A percentile compares a stretch with the other conserved stretches of the same genome.
Evolutionary conservation across 768 basidiomycete genomes (phyloP).

Genomic region (Leccinum imitatum): DNA sequence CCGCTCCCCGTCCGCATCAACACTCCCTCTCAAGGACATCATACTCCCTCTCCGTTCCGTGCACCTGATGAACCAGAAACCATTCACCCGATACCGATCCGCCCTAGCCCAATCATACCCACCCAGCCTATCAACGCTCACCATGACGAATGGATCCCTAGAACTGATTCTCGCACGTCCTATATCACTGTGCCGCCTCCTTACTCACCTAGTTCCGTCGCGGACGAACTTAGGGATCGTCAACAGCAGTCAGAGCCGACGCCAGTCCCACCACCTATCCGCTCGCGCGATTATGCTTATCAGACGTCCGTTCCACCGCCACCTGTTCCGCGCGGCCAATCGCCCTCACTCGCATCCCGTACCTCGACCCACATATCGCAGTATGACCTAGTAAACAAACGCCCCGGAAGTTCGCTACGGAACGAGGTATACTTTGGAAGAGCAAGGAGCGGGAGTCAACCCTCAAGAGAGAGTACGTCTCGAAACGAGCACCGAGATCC

Average conservation of each 20-base stretch:
- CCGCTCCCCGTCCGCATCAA: slow-evolving; percentile 21
- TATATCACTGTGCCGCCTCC: slow-evolving; percentile 26
- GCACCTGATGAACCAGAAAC: slow-evolving; percentile 23
- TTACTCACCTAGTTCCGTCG: slow-evolving; percentile 17
- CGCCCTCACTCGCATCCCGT: slow-evolving; percentile 26
- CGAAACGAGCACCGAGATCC: slow-evolving; percentile 19
- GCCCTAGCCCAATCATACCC: slow-evolving; percentile 15
- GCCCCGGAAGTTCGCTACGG: slow-evolving; percentile 25
- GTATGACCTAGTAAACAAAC: slow-evolving; percentile 31
- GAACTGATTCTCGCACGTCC: slow-evolving; percentile 26
- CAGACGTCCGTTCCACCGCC: slow-evolving; percentile 12
- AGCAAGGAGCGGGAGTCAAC: slow-evolving; percentile 27
- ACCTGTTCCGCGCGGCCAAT: slow-evolving; percentile 12
- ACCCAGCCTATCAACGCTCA: slow-evolving; percentile 9
- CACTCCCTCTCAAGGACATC: slow-evolving; percentile 23
- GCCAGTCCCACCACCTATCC: slow-evolving; percentile 25
- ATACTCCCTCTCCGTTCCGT: slow-evolving; percentile 9
- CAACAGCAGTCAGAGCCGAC: slow-evolving; percentile 11
- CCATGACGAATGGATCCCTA: slow-evolving; percentile 32
- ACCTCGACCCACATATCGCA: slow-evolving; percentile 33
- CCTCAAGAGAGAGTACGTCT: slow-evolving; percentile 17
- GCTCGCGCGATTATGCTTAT: slow-evolving; percentile 33
- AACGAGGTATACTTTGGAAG: slow-evolving; percentile 24
- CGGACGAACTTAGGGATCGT: slow-evolving; percentile 15
- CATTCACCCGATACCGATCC: slow-evolving; percentile 31